A percentile compares a stretch with the other conserved stretches of the same genome.
These are phyloP conservation scores for Telfairia occidentalis DNA, from an alignment of 331 rosid genomes.

Conservation along the genomic window DNA sequence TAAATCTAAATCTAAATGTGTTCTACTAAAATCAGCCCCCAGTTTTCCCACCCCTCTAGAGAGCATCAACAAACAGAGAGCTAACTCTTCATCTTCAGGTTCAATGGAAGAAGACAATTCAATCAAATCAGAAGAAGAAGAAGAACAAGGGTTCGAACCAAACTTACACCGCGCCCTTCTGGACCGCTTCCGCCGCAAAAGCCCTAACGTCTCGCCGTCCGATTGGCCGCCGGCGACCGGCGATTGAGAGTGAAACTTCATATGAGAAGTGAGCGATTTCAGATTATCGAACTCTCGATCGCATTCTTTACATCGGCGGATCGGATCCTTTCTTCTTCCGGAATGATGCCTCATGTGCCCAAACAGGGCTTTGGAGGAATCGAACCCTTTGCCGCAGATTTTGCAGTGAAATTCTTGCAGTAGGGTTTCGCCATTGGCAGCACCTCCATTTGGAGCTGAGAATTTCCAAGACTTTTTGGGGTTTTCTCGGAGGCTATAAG, in stretches of 20 bases:
- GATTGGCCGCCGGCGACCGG: slow-evolving; percentile 5
- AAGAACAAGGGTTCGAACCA: background rate
- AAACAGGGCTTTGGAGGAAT: slow-evolving; percentile 25
- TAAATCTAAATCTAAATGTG: too few species aligned
- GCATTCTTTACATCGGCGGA: slow-evolving; percentile 20
- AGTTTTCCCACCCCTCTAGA: slow-evolving; percentile 22
- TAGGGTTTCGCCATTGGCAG: background rate
- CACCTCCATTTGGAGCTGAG: slow-evolving; percentile 20
- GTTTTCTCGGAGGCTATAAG: slow-evolving; percentile 31
- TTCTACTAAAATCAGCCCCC: slow-evolving; percentile 25
- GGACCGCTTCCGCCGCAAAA: slow-evolving; percentile 32
- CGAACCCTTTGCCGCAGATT: slow-evolving; percentile 31
- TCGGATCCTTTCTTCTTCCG: slow-evolving; percentile 13
- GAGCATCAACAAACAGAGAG: slow-evolving; percentile 36
- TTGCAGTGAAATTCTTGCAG: slow-evolving; percentile 23
- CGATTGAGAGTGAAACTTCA: too few species aligned
- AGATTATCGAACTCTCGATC: slow-evolving; percentile 20
- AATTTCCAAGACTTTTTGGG: slow-evolving; percentile 38
- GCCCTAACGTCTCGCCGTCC: slow-evolving; percentile 9
- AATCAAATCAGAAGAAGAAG: slow-evolving; percentile 9
- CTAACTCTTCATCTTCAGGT: slow-evolving; percentile 29
- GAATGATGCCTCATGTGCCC: slow-evolving; percentile 54
- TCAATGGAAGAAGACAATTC: slow-evolving; percentile 16
- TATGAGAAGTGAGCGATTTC: slow-evolving; percentile 16
- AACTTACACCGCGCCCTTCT: slow-evolving; percentile 25